Percentiles rank a stretch among this genome's conserved stretches.
Conservation (phyloP, 176 grass and related monocot species). For the Leersia perrieri region DNA sequence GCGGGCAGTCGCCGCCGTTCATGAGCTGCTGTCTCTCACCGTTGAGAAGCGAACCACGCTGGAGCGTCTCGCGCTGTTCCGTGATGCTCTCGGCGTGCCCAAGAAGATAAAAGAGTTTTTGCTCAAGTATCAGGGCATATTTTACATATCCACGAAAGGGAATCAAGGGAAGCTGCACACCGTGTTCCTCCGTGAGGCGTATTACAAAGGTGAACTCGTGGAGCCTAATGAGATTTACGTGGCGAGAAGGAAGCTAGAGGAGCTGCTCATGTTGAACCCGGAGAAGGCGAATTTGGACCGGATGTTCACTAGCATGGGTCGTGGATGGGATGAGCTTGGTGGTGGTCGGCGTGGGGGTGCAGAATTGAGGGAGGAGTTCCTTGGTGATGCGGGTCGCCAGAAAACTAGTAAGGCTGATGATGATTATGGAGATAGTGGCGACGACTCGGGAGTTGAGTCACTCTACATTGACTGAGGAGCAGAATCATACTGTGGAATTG, state of each 20-base stretch:
- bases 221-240: constrained; percentile 58
- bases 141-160: constrained; percentile 84
- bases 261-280: constrained; percentile 64
- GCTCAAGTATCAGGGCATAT: constrained; percentile 83
- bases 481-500: background rate
- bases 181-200: constrained; percentile 76
- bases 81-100: constrained; percentile 62
- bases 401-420: constrained; percentile 8
- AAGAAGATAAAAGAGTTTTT: constrained; percentile 95
- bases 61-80: constrained; percentile 78
- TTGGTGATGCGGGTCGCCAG: constrained; percentile 28
- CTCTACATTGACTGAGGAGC: constrained; percentile 72
- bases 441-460: constrained; percentile 78
- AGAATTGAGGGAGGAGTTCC: constrained; percentile 44
- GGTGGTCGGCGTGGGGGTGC: background rate
- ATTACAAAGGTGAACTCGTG: constrained; percentile 67
- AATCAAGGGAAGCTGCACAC: constrained; percentile 87
- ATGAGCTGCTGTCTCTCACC: constrained; percentile 65
- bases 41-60: constrained; percentile 77
- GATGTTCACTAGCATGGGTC: constrained; percentile 84
- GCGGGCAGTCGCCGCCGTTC: constrained; percentile 65
- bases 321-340: constrained; percentile 45
- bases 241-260: constrained; percentile 54
- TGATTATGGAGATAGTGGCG: constrained; percentile 56
- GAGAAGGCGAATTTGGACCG: constrained; percentile 77